phyloP scores from a whole-genome alignment of 257 asterid genomes.

The Nicotiana tomentosiformis region DNA sequence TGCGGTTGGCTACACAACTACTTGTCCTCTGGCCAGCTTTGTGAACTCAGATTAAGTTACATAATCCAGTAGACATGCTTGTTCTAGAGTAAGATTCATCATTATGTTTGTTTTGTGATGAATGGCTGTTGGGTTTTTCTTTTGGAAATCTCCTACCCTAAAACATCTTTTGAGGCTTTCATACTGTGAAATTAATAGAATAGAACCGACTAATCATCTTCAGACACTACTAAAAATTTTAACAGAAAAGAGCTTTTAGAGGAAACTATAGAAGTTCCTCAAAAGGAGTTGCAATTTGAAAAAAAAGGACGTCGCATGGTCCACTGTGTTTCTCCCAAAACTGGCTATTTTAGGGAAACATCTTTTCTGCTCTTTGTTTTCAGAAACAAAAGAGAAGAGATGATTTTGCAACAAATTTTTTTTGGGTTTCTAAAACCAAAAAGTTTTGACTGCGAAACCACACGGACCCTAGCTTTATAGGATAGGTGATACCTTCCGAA shows the following conservation, averaged over 20 bases:
- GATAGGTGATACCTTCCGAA: constrained; percentile 52
- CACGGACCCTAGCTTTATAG: not conserved
- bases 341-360: not conserved
- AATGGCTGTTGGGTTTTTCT: not conserved
- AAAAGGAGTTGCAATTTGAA: not conserved
- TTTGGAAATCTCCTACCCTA: not conserved
- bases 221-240: not conserved
- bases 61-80: not conserved
- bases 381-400: not conserved
- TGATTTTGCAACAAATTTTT: not conserved
- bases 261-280: not conserved
- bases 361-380: not conserved
- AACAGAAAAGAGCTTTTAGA: not conserved
- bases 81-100: not conserved
- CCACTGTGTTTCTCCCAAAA: not conserved
- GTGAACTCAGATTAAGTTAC: not conserved
- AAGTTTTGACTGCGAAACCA: not conserved
- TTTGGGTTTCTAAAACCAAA: not conserved
- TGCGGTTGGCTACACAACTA: not conserved
- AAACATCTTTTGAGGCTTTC: not conserved
- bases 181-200: not conserved
- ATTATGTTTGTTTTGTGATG: not conserved
- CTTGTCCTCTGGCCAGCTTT: not conserved
- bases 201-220: not conserved
- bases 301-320: not conserved